Evolutionary conservation across 2,329 filamentous ascomycete species (phyloP).

Genomic region (Ascochyta clinopodiicola): DNA sequence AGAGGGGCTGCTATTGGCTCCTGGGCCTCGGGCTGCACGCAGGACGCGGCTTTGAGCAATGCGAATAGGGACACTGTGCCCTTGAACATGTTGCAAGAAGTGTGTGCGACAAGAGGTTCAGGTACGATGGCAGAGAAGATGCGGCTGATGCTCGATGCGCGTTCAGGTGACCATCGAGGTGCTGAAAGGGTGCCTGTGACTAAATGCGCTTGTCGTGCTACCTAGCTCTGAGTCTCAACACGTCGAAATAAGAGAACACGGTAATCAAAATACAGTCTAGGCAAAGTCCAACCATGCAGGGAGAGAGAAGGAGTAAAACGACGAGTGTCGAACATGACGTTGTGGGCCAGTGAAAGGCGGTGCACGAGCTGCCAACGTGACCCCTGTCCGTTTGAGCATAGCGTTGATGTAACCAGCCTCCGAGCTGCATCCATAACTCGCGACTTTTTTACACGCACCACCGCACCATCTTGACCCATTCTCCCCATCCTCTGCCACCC

Average conservation of each 20-base stretch:
- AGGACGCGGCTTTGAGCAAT: constrained; percentile 52
- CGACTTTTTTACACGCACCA: constrained; percentile 35
- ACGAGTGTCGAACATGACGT: neutral
- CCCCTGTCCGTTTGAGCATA: constrained; percentile 13
- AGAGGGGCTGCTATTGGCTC: constrained; percentile 79
- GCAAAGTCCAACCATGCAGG: neutral
- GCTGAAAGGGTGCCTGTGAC: constrained; percentile 12
- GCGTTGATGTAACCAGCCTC: constrained; percentile 17
- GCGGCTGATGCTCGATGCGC: constrained; percentile 8
- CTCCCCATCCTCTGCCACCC: constrained; percentile 25
- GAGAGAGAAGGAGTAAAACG: neutral
- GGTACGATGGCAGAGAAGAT: constrained; percentile 8
- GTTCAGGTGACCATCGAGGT: constrained; percentile 28
- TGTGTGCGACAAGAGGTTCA: neutral
- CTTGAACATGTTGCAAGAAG: constrained; percentile 26
- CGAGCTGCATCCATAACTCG: constrained; percentile 4
- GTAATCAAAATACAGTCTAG: neutral
- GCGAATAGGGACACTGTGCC: constrained; percentile 19
- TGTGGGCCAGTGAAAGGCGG: constrained; percentile 1
- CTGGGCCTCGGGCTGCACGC: constrained; percentile 80
- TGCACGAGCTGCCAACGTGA: constrained; percentile 13
- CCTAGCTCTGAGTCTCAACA: neutral
- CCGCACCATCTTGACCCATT: constrained; percentile 22
- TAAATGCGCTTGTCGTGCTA: constrained; percentile 2
- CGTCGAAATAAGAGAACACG: neutral